Evolutionary conservation across 495 filamentous ascomycete species (phyloP).

Genomic region (Talaromyces trachyspermus): DNA sequence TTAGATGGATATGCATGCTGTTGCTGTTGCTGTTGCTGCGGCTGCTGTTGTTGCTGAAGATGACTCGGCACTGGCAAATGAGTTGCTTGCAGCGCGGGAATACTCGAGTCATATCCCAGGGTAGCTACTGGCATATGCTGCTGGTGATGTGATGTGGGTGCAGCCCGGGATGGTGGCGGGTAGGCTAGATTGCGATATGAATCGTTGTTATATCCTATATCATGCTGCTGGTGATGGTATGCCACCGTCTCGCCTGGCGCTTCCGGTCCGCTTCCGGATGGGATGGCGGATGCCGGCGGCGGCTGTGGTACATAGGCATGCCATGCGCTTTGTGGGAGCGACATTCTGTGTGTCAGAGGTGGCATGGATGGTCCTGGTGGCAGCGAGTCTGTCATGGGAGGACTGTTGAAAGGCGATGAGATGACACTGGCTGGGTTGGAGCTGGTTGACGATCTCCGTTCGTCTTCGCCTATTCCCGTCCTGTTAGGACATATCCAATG

Average conservation of each 20-base stretch:
- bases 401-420: constrained; percentile 7
- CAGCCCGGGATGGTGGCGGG: not conserved
- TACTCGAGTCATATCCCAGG: constrained; percentile 4
- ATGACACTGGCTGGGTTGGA: constrained; percentile 6
- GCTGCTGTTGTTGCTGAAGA: not conserved
- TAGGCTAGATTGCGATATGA: not conserved
- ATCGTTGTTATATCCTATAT: not conserved
- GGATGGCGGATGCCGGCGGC: not conserved
- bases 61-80: not conserved
- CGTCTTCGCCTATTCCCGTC: constrained; percentile 3
- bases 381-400: constrained; percentile 4
- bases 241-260: not conserved
- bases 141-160: constrained; percentile 4
- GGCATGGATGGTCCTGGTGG: constrained; percentile 6
- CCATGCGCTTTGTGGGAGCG: constrained; percentile 3
- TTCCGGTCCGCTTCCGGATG: not conserved
- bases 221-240: not conserved
- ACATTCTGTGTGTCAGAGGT: constrained; percentile 5
- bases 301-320: constrained; percentile 1
- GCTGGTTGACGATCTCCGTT: constrained; percentile 8
- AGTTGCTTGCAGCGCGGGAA: not conserved
- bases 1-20: not conserved
- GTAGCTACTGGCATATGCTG: constrained; percentile 2
- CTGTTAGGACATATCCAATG: not conserved
- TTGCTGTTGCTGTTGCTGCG: not conserved